Evolutionary conservation across 257 asterid genomes (phyloP).

Genomic region (Solanum etuberosum): DNA sequence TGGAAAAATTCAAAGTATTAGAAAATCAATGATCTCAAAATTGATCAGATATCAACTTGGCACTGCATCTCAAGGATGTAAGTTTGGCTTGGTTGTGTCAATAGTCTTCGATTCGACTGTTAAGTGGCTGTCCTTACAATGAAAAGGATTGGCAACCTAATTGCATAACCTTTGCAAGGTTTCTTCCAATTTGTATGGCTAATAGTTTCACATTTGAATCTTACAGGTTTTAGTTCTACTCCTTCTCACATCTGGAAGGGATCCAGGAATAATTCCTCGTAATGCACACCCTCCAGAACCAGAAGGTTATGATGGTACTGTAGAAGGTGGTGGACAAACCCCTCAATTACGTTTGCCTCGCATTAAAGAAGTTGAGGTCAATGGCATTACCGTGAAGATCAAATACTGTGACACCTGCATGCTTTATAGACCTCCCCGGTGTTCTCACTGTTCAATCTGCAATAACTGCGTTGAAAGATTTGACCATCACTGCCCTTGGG

Average conservation of each 20-base stretch:
- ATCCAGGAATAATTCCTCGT: constrained; percentile 94
- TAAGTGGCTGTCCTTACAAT: not conserved
- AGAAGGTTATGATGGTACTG: constrained; percentile 66
- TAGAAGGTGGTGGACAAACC: constrained; percentile 75
- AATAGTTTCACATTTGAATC: not conserved
- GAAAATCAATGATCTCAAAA: not conserved
- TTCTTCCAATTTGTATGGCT: not conserved
- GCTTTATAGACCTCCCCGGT: constrained; percentile 98
- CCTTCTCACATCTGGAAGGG: constrained; percentile 93
- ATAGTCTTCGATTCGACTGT: not conserved
- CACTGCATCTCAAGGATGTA: not conserved
- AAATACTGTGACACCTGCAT: constrained; percentile 97
- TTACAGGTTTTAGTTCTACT: constrained; percentile 83
- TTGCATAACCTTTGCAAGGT: not conserved
- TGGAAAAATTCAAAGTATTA: not conserved
- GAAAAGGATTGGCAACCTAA: not conserved
- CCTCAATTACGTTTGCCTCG: constrained; percentile 91
- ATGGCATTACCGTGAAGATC: constrained; percentile 69
- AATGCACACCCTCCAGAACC: constrained; percentile 97
- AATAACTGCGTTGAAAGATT: constrained; percentile 91
- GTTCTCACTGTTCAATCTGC: constrained; percentile 98
- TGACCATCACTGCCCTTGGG: constrained; percentile 99
- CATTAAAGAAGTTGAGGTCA: constrained; percentile 81
- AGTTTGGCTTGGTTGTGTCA: not conserved
- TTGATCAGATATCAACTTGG: not conserved